Percentiles rank a stretch among this genome's conserved stretches.
Evolutionary conservation across 805 yeast species (phyloP).

Genomic region (Lipomyces mesembrius): DNA sequence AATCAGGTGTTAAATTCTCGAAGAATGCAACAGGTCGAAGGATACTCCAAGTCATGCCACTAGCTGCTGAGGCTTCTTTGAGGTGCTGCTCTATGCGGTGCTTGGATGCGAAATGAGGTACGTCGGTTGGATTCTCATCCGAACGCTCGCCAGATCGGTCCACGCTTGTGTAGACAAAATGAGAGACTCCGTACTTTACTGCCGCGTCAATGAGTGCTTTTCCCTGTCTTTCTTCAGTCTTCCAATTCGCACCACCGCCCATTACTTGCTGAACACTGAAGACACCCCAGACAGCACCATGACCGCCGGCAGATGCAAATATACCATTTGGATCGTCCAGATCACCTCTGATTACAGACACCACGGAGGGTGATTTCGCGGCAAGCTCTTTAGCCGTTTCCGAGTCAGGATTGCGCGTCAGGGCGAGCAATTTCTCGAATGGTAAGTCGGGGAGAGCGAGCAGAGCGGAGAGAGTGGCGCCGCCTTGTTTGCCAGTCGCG

Average conservation of each 20-base stretch:
- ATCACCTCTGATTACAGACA: background rate
- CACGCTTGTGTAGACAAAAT: slow-evolving; percentile 15
- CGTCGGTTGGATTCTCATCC: slow-evolving; percentile 8
- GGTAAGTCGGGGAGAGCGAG: background rate
- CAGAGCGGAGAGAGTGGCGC: background rate
- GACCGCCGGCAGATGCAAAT: background rate
- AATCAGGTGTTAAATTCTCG: slow-evolving; percentile 7
- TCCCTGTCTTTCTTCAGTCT: slow-evolving; percentile 12
- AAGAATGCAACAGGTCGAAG: slow-evolving; percentile 14
- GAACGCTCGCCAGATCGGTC: slow-evolving; percentile 7
- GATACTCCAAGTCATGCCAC: slow-evolving; percentile 10
- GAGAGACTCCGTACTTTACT: slow-evolving; percentile 6
- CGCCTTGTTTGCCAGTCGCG: slow-evolving; percentile 13
- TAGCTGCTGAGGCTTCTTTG: background rate
- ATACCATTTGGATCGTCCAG: slow-evolving; percentile 1
- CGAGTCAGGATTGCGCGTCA: slow-evolving; percentile 7
- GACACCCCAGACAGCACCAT: slow-evolving; percentile 15
- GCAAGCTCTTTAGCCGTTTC: background rate
- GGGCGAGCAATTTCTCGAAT: slow-evolving; percentile 1
- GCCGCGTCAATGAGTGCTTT: slow-evolving; percentile 14
- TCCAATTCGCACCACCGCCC: background rate
- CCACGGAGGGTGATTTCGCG: background rate
- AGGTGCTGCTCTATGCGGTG: slow-evolving; percentile 12
- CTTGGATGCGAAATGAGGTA: slow-evolving; percentile 15
- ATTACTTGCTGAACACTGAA: slow-evolving; percentile 10